These are phyloP conservation scores for Metroxylon sagu DNA, from an alignment of 176 grass and related monocot genomes.

Conservation along the genomic window DNA sequence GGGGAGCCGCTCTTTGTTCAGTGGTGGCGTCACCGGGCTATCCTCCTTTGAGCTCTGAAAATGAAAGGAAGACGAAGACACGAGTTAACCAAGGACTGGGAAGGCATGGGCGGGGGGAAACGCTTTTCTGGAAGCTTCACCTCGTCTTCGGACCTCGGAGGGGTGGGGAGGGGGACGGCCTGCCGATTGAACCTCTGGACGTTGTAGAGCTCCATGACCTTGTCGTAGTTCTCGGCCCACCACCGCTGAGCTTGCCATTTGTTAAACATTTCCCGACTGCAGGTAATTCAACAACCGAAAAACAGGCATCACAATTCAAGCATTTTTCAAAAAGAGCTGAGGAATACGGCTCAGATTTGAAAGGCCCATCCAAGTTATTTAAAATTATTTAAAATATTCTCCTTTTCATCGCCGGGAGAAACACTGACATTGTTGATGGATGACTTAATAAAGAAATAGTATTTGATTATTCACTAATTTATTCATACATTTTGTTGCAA, in stretches of 20 bases:
- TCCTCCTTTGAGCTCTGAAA: slow-evolving; percentile 66
- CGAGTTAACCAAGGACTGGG: neutral
- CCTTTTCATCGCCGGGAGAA: no score
- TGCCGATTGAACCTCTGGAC: slow-evolving; percentile 82
- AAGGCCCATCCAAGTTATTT: no score
- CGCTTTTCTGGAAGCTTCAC: slow-evolving; percentile 10
- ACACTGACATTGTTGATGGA: no score
- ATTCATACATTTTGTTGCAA: no score
- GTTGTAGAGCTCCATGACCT: slow-evolving; percentile 95
- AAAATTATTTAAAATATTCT: no score
- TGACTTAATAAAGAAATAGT: no score
- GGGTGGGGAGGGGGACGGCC: slow-evolving; percentile 59
- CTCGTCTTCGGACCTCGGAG: slow-evolving; percentile 85
- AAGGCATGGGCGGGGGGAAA: no score
- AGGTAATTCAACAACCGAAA: slow-evolving; percentile 4
- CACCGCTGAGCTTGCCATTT: slow-evolving; percentile 96
- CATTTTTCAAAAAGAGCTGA: neutral
- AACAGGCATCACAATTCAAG: neutral
- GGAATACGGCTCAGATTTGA: no score
- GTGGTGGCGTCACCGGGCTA: slow-evolving; percentile 65
- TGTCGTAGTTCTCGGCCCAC: slow-evolving; percentile 99
- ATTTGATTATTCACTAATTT: no score
- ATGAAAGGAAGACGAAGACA: slow-evolving; percentile 7
- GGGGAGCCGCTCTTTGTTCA: slow-evolving; percentile 65
- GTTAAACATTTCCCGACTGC: slow-evolving; percentile 92